Percentiles rank a stretch among this genome's conserved stretches.
Conservation (phyloP, 192 early-diverging fungal genomes). For the Phycomyces nitens region DNA sequence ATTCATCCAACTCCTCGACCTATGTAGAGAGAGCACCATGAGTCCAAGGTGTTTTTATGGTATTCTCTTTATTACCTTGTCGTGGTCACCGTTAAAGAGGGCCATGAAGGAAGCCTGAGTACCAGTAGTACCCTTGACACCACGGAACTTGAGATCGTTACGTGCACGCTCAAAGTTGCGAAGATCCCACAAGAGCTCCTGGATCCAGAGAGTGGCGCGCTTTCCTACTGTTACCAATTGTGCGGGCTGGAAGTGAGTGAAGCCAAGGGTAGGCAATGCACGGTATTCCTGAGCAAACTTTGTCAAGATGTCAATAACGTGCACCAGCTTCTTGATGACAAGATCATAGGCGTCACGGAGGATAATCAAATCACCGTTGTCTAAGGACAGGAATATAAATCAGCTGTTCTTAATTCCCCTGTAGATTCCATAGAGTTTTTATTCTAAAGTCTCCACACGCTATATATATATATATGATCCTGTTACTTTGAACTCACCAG, state of each 20-base stretch:
- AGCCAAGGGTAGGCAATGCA: constrained; percentile 90
- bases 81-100: constrained; percentile 90
- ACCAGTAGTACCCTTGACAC: constrained; percentile 98
- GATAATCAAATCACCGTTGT: constrained; percentile 98
- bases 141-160: constrained; percentile 87
- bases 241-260: constrained; percentile 99
- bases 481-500: constrained; percentile 33
- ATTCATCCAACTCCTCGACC: constrained; percentile 85
- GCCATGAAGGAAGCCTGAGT: constrained; percentile 97
- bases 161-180: constrained; percentile 88
- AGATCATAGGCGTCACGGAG: constrained; percentile 93
- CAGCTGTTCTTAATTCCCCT: background rate
- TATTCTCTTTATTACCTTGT: constrained; percentile 51
- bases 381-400: constrained; percentile 31
- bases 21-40: background rate
- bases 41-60: background rate
- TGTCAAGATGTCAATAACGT: constrained; percentile 74
- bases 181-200: constrained; percentile 95
- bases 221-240: constrained; percentile 98
- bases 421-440: background rate
- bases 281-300: constrained; percentile 78
- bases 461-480: background rate
- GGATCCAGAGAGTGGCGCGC: constrained; percentile 93
- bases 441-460: background rate
- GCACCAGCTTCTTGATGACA: constrained; percentile 83